These are phyloP conservation scores for Astraeus odoratus DNA, from an alignment of 768 basidiomycete species.

Conservation along the genomic window DNA sequence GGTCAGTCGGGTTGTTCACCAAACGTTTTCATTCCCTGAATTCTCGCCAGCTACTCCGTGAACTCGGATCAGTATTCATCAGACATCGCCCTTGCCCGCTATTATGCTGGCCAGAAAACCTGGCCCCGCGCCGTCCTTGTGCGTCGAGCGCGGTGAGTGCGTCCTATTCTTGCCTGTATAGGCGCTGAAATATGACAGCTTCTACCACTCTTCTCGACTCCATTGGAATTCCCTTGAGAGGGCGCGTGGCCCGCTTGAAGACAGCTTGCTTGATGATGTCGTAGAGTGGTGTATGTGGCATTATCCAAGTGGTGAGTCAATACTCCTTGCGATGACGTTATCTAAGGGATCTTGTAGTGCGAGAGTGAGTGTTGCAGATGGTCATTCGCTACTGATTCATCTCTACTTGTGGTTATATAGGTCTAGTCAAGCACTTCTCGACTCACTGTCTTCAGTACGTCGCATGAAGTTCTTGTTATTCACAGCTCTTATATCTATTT, in stretches of 20 bases:
- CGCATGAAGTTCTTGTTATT: not conserved
- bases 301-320: slow-evolving; percentile 43
- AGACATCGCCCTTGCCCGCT: slow-evolving; percentile 62
- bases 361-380: slow-evolving; percentile 18
- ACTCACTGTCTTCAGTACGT: slow-evolving; percentile 19
- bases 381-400: slow-evolving; percentile 1
- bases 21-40: not conserved
- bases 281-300: slow-evolving; percentile 75
- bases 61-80: slow-evolving; percentile 51
- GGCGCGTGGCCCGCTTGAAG: slow-evolving; percentile 49
- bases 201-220: slow-evolving; percentile 60
- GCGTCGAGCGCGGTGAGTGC: slow-evolving; percentile 54
- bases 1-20: slow-evolving; percentile 19
- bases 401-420: slow-evolving; percentile 10
- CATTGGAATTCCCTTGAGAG: slow-evolving; percentile 74
- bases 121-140: slow-evolving; percentile 73
- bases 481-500: not conserved
- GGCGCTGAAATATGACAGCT: slow-evolving; percentile 28
- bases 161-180: slow-evolving; percentile 2
- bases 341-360: slow-evolving; percentile 13
- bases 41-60: slow-evolving; percentile 40
- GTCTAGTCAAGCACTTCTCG: slow-evolving; percentile 33
- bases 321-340: not conserved
- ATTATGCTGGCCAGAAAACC: slow-evolving; percentile 62
- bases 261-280: slow-evolving; percentile 62